Conservation (phyloP, 441 rosid genomes). For the Erysimum cheiri region DNA sequence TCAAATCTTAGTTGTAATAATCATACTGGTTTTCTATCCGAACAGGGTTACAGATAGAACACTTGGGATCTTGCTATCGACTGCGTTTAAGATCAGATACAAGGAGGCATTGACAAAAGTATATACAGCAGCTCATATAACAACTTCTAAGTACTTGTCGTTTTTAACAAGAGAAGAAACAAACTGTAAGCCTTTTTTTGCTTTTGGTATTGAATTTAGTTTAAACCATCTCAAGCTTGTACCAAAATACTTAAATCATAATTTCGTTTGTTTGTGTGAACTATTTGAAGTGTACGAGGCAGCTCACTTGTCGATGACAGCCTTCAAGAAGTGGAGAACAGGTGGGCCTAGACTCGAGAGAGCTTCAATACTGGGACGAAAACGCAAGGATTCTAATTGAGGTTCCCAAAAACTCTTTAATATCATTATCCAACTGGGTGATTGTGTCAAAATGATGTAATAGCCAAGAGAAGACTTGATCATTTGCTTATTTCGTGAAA, state of each 20-base stretch:
- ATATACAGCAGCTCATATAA: slow-evolving; percentile 64
- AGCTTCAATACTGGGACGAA: slow-evolving; percentile 76
- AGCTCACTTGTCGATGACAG: slow-evolving; percentile 70
- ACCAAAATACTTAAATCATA: neutral
- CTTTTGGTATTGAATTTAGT: slow-evolving; percentile 6
- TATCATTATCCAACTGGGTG: neutral
- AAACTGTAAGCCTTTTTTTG: slow-evolving; percentile 41
- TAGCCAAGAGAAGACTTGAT: too few relatives aligned
- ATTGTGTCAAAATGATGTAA: neutral
- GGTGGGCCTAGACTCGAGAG: slow-evolving; percentile 76
- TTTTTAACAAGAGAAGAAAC: slow-evolving; percentile 50
- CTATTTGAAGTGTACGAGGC: slow-evolving; percentile 62
- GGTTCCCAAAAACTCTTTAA: neutral
- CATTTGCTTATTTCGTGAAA: too few relatives aligned
- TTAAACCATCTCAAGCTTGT: slow-evolving; percentile 45
- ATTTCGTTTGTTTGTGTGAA: neutral
- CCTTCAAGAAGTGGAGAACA: slow-evolving; percentile 75
- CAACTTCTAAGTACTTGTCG: slow-evolving; percentile 61
- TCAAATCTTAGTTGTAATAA: slow-evolving; percentile 12
- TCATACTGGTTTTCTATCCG: neutral
- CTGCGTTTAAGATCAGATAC: slow-evolving; percentile 73
- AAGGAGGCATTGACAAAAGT: slow-evolving; percentile 80
- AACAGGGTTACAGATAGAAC: slow-evolving; percentile 73
- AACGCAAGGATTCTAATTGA: slow-evolving; percentile 68
- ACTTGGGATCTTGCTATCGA: slow-evolving; percentile 66